Base-by-base conservation (phyloP, 352 stramenopile species). In the Globisporangium cylindrosporum region DNA sequence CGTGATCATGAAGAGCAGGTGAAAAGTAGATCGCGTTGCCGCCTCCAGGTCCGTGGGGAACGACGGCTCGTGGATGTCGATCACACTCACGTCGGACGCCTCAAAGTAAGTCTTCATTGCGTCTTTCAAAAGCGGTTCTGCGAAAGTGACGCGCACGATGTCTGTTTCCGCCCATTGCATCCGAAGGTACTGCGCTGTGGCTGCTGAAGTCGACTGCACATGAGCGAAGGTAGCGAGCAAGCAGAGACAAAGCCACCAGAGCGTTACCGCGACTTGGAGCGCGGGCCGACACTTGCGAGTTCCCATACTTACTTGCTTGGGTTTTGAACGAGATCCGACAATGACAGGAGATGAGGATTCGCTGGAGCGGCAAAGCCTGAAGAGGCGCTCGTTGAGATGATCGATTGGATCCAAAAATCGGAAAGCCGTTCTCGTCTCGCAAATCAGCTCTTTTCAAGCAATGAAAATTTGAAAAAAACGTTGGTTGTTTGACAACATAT, bases 91-190 rank as follows among this genome's bases (percentile, higher is more conserved):
- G 2, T 70, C 25, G 1, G 68, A 49, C 15, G 67, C 73, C 8
- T 62, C 34, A 34, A 72, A 79, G 51, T 76, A 81, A 10, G n/a
- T 25, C 36, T 75, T 72, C n/a, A 69, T 64, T 0, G 64, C 73
- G 24, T 46, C 20, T 27, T 67, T n/a, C 29, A 81, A 57, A 55
- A 62, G 20, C 48, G 70, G 70, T 25, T 79, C 75, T 1, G 75
- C 61, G 25, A 76, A 29, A 24, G 75, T 73, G 34, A 81, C 54
- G 29, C 75, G 70, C 18, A 77, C 46, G 14, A 79, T 64, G 69
- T 69, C 75, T 27, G 75, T 71, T 59, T 73, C 69, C 14, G 67
- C 34, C 75, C 75, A 81, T 10, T 48, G 61, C 54, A 81, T 59
- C 29, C 57, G 41, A 24, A 70, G 65, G 38, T 68, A 68, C 54